Evolutionary conservation across 495 filamentous ascomycete genomes (phyloP).

Genomic region (Hypoxylon rickii): DNA sequence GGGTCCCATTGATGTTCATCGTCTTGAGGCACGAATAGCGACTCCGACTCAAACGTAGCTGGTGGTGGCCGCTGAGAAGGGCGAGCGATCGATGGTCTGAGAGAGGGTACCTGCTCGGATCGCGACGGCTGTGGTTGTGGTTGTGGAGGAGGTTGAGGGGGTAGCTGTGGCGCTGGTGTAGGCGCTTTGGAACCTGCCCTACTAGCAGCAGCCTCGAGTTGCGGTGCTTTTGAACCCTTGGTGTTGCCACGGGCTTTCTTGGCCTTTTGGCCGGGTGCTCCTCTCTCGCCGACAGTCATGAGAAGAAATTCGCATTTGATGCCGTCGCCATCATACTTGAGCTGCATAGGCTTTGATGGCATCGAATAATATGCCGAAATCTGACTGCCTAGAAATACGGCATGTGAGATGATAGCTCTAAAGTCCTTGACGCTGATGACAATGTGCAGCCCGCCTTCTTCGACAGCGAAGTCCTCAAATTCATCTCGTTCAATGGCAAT

Average conservation of each 20-base stretch:
- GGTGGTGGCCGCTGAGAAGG: constrained; percentile 57
- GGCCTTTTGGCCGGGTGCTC: constrained; percentile 45
- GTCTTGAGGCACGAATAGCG: constrained; percentile 74
- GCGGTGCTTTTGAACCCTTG: constrained; percentile 36
- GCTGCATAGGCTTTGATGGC: constrained; percentile 80
- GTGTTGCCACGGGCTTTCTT: constrained; percentile 35
- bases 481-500: constrained; percentile 85
- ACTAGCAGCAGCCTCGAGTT: constrained; percentile 45
- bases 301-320: constrained; percentile 85
- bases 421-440: constrained; percentile 94
- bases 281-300: constrained; percentile 88
- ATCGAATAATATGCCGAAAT: constrained; percentile 79
- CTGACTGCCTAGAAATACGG: constrained; percentile 70
- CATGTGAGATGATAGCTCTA: constrained; percentile 84
- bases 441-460: constrained; percentile 78
- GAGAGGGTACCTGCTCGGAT: constrained; percentile 32
- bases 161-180: constrained; percentile 22
- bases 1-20: constrained; percentile 89
- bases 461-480: constrained; percentile 79
- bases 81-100: constrained; percentile 37
- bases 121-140: constrained; percentile 23
- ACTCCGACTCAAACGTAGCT: constrained; percentile 68
- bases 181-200: constrained; percentile 43
- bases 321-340: constrained; percentile 75
- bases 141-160: constrained; percentile 5